A percentile compares a stretch with the other conserved stretches of the same genome.
Conservation (phyloP, 139 green algal species). For the Chlorella sp. region DNA sequence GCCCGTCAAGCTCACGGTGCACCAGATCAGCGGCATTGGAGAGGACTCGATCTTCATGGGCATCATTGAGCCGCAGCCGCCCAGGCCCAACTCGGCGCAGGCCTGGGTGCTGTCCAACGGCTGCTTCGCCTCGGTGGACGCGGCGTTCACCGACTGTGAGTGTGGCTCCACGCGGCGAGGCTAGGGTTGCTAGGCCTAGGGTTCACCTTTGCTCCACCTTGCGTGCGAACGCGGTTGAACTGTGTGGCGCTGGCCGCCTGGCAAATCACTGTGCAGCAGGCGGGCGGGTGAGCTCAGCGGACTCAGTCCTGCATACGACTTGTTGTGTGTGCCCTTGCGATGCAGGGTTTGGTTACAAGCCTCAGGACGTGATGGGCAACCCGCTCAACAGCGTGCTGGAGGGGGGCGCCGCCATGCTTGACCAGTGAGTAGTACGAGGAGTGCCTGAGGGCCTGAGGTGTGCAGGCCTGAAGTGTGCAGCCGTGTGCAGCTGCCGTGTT, state of each 20-base stretch:
- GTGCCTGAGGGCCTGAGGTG: too few relatives aligned
- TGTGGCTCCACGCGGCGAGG: background rate
- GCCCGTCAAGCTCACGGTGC: background rate
- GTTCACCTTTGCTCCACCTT: background rate
- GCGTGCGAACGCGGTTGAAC: too few relatives aligned
- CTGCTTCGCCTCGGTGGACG: background rate
- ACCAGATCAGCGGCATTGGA: background rate
- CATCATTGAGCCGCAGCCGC: slow-evolving; percentile 2
- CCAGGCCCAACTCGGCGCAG: background rate
- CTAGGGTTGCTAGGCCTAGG: background rate
- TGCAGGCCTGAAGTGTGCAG: too few relatives aligned
- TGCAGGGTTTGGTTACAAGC: background rate
- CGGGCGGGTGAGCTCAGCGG: background rate
- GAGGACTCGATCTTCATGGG: slow-evolving; percentile 8
- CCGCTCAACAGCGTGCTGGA: background rate
- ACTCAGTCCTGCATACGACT: background rate
- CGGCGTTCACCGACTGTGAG: background rate
- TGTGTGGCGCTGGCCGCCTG: too few relatives aligned
- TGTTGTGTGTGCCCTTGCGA: background rate
- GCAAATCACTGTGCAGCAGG: background rate
- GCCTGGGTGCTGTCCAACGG: background rate
- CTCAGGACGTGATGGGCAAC: background rate
- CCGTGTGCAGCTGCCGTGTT: too few relatives aligned
- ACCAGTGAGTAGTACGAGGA: too few relatives aligned
- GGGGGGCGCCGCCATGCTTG: too few relatives aligned